These are phyloP conservation scores for Mallotus nudiflorus DNA, from an alignment of 345 rosid genomes.

Conservation along the genomic window DNA sequence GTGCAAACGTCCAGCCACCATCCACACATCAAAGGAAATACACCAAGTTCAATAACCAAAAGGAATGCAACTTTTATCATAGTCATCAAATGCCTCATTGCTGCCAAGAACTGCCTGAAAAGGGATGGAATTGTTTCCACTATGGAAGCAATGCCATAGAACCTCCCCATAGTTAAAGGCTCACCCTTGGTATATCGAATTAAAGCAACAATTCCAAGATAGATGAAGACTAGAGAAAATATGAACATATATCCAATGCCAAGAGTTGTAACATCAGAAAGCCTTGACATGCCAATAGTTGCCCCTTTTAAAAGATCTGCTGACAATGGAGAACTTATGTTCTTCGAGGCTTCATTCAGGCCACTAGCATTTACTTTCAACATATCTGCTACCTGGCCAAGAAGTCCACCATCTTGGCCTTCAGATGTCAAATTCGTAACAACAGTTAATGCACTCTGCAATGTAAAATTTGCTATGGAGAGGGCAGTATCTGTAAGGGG, in stretches of 20 bases:
- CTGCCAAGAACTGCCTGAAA: slow-evolving; percentile 88
- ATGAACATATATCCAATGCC: slow-evolving; percentile 88
- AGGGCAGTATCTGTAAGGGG: slow-evolving; percentile 70
- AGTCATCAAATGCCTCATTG: slow-evolving; percentile 99
- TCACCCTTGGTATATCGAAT: slow-evolving; percentile 96
- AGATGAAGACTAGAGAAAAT: slow-evolving; percentile 67
- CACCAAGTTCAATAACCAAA: slow-evolving; percentile 96
- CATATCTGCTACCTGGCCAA: slow-evolving; percentile 61
- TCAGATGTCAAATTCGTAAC: slow-evolving; percentile 79
- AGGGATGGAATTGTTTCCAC: slow-evolving; percentile 87
- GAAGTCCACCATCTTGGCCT: slow-evolving; percentile 54
- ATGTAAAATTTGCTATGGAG: slow-evolving; percentile 66
- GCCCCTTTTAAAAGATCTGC: slow-evolving; percentile 66
- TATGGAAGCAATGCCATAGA: slow-evolving; percentile 81
- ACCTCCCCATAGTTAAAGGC: slow-evolving; percentile 79
- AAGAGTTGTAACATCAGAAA: slow-evolving; percentile 95
- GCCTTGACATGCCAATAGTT: slow-evolving; percentile 63
- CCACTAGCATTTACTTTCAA: slow-evolving; percentile 67
- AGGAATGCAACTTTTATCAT: slow-evolving; percentile 99
- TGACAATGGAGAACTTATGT: slow-evolving; percentile 49
- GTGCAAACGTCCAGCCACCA: slow-evolving; percentile 99
- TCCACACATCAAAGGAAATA: slow-evolving; percentile 98
- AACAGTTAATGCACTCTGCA: slow-evolving; percentile 69
- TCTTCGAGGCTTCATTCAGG: slow-evolving; percentile 52
- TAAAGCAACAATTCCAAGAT: slow-evolving; percentile 75